These are phyloP conservation scores for Myxozyma geophila DNA, from an alignment of 805 yeast species.

Conservation along the genomic window DNA sequence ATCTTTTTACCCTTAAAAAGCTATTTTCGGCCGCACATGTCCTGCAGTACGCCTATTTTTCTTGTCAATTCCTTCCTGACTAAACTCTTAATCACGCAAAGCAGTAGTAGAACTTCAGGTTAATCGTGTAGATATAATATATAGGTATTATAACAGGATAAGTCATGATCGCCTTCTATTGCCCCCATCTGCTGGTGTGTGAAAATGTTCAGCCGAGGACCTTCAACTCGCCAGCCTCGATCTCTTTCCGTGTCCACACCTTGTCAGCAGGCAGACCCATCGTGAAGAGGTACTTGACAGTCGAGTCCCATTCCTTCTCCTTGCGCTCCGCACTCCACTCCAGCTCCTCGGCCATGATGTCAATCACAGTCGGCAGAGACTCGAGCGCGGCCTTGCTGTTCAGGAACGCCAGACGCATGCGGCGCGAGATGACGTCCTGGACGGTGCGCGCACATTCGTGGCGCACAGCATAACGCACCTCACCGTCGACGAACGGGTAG, in stretches of 20 bases:
- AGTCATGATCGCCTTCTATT: neutral
- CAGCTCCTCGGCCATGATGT: slow-evolving; percentile 79
- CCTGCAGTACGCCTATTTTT: too few relatives aligned
- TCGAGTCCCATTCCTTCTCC: slow-evolving; percentile 51
- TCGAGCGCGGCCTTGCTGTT: slow-evolving; percentile 81
- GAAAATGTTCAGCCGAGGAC: neutral
- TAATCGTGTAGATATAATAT: too few relatives aligned
- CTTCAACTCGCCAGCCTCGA: slow-evolving; percentile 21
- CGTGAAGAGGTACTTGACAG: slow-evolving; percentile 46
- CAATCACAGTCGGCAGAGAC: slow-evolving; percentile 83
- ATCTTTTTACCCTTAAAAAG: too few relatives aligned
- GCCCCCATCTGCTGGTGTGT: neutral
- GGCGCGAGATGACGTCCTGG: slow-evolving; percentile 86
- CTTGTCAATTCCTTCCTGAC: too few relatives aligned
- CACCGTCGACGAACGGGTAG: slow-evolving; percentile 87
- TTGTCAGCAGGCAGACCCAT: slow-evolving; percentile 46
- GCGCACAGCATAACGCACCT: slow-evolving; percentile 76
- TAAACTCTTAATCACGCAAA: too few relatives aligned
- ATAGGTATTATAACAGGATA: too few relatives aligned
- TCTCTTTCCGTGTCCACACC: slow-evolving; percentile 25
- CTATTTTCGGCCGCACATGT: too few relatives aligned
- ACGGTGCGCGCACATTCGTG: slow-evolving; percentile 90
- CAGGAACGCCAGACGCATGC: slow-evolving; percentile 90
- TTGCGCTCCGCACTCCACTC: slow-evolving; percentile 70
- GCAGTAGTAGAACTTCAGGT: too few relatives aligned